These are phyloP conservation scores for Cucumis variabilis DNA, from an alignment of 331 rosid genomes.

Conservation along the genomic window DNA sequence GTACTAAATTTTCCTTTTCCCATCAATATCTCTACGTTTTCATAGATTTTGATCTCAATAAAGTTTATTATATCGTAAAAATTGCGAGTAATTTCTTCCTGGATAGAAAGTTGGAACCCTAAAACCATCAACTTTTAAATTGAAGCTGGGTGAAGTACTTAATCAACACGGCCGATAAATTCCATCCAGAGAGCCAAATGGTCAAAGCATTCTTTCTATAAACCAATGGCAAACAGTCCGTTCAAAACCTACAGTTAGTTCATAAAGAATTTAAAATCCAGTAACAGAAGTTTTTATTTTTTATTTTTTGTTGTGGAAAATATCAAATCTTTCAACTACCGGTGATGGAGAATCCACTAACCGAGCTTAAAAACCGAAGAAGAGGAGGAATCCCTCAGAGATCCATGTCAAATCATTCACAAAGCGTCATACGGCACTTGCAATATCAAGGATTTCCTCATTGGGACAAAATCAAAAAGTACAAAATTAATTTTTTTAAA, in stretches of 20 bases:
- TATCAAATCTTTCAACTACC: not conserved
- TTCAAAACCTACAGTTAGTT: not conserved
- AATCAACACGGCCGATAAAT: not conserved
- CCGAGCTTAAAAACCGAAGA: not conserved
- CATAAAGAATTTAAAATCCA: not conserved
- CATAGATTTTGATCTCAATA: too few species aligned
- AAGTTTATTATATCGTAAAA: too few species aligned
- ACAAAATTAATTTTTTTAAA: too few species aligned
- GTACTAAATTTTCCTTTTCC: too few species aligned
- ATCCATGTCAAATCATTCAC: constrained; percentile 46
- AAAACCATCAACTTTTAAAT: not conserved
- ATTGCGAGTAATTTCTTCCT: too few species aligned
- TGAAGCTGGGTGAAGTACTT: not conserved
- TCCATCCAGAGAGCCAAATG: not conserved
- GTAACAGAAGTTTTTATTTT: not conserved
- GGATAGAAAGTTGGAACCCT: not conserved
- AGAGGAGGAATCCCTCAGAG: constrained; percentile 41
- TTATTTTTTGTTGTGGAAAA: too few species aligned
- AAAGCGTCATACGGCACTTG: constrained; percentile 96
- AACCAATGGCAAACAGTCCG: not conserved
- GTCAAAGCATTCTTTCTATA: not conserved
- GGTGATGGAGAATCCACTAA: not conserved
- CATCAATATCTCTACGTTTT: too few species aligned
- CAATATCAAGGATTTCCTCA: constrained; percentile 75
- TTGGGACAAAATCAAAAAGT: constrained; percentile 31